A percentile compares a stretch with the other conserved stretches of the same genome.
Evolutionary conservation across 2,329 filamentous ascomycete genomes (phyloP).

Genomic region (Aspergillus vadensis): DNA sequence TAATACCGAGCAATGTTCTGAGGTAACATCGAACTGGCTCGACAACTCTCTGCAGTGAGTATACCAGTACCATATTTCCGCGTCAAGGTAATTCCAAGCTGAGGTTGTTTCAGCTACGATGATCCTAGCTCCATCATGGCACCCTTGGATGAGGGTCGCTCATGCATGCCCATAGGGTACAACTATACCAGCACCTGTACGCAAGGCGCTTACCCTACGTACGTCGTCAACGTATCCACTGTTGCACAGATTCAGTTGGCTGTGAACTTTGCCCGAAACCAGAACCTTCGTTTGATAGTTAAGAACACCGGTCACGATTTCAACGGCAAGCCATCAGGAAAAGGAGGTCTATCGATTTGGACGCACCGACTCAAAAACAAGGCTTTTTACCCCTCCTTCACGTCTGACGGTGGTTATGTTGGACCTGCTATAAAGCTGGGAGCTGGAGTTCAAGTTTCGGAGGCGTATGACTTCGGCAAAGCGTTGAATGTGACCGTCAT

Average conservation of each 20-base stretch:
- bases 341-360: slow-evolving; percentile 43
- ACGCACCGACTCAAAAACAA: slow-evolving; percentile 27
- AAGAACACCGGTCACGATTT: slow-evolving; percentile 54
- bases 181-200: slow-evolving; percentile 31
- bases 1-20: slow-evolving; percentile 34
- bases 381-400: slow-evolving; percentile 35
- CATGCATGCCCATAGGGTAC: slow-evolving; percentile 38
- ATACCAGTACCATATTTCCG: neutral
- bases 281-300: slow-evolving; percentile 37
- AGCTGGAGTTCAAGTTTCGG: slow-evolving; percentile 53
- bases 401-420: slow-evolving; percentile 43
- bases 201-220: slow-evolving; percentile 33
- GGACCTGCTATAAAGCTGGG: slow-evolving; percentile 57
- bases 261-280: slow-evolving; percentile 28
- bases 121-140: slow-evolving; percentile 30
- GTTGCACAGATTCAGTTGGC: slow-evolving; percentile 40
- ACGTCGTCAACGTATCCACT: slow-evolving; percentile 38
- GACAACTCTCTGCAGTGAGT: slow-evolving; percentile 18
- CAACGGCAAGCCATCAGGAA: slow-evolving; percentile 57
- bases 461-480: slow-evolving; percentile 51
- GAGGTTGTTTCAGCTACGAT: slow-evolving; percentile 10
- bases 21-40: slow-evolving; percentile 33
- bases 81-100: neutral
- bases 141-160: slow-evolving; percentile 29
- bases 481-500: slow-evolving; percentile 52